Conservation (phyloP, 2,329 filamentous ascomycete species). For the Lachnellula willkommii region DNA sequence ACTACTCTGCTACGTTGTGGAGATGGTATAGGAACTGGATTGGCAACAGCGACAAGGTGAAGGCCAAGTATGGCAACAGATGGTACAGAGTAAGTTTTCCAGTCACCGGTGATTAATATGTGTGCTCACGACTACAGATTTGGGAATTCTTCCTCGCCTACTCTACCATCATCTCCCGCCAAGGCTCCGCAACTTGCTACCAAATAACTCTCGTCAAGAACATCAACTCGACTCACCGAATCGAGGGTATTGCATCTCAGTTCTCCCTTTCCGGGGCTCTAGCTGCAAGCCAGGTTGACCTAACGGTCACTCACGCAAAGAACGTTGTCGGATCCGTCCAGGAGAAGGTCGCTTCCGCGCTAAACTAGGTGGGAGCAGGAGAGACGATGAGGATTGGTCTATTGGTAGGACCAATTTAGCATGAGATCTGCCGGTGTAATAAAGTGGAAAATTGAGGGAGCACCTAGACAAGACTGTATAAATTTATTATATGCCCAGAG, state of each 20-base stretch:
- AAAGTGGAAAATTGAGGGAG: neutral
- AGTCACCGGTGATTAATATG: neutral
- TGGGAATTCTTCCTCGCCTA: slow-evolving; percentile 80
- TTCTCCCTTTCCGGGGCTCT: slow-evolving; percentile 61
- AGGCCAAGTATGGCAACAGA: slow-evolving; percentile 87
- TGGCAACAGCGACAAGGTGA: slow-evolving; percentile 84
- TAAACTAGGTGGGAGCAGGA: neutral
- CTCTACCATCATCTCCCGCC: slow-evolving; percentile 69
- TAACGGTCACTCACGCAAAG: slow-evolving; percentile 21
- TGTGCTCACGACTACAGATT: slow-evolving; percentile 45
- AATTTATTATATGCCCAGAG: neutral
- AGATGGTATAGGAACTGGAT: slow-evolving; percentile 99
- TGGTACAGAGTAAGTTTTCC: slow-evolving; percentile 79
- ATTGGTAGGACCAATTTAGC: neutral
- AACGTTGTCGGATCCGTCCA: neutral
- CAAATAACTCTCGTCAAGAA: slow-evolving; percentile 78
- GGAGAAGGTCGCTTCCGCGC: neutral
- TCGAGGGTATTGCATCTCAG: slow-evolving; percentile 65
- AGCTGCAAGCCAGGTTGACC: slow-evolving; percentile 27
- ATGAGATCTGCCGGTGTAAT: neutral
- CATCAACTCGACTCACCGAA: slow-evolving; percentile 72
- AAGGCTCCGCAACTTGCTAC: slow-evolving; percentile 71
- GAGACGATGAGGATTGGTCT: neutral
- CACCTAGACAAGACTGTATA: neutral
- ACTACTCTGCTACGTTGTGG: slow-evolving; percentile 96